These are phyloP conservation scores for Arachis monticola DNA, from an alignment of 331 rosid species.

Conservation along the genomic window DNA sequence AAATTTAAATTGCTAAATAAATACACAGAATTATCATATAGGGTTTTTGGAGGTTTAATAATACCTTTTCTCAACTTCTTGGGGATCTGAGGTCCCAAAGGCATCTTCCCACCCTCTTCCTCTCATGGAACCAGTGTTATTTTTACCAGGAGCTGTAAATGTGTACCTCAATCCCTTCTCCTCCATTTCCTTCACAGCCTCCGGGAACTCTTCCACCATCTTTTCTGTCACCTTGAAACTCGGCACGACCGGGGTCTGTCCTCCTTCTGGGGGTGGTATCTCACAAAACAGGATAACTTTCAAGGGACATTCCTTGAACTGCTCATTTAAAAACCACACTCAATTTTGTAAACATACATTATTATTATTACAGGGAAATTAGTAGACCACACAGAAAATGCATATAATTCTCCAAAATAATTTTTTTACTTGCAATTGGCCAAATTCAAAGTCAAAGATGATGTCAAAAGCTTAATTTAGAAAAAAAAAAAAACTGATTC, in stretches of 20 bases:
- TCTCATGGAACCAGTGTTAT: conserved; percentile 68
- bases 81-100: conserved; percentile 63
- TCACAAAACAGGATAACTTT: conserved; percentile 70
- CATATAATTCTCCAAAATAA: not conserved
- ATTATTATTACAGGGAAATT: not conserved
- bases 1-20: no score
- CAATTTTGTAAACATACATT: conserved; percentile 5
- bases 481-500: not conserved
- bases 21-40: not conserved
- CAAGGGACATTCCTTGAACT: conserved; percentile 74
- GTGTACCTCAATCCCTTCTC: conserved; percentile 69
- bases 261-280: conserved; percentile 89
- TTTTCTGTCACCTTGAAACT: conserved; percentile 72
- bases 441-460: conserved; percentile 21
- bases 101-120: conserved; percentile 90
- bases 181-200: conserved; percentile 64
- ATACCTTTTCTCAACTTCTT: conserved; percentile 71
- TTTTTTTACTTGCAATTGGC: not conserved
- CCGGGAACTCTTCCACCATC: conserved; percentile 75
- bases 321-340: conserved; percentile 3
- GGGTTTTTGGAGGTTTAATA: not conserved
- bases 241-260: conserved; percentile 84
- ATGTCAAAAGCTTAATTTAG: conserved; percentile 12
- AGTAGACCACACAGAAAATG: not conserved
- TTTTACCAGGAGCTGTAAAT: conserved; percentile 63